Conservation (phyloP, 2,329 filamentous ascomycete species). For the Stachybotrys chlorohalonatus region DNA sequence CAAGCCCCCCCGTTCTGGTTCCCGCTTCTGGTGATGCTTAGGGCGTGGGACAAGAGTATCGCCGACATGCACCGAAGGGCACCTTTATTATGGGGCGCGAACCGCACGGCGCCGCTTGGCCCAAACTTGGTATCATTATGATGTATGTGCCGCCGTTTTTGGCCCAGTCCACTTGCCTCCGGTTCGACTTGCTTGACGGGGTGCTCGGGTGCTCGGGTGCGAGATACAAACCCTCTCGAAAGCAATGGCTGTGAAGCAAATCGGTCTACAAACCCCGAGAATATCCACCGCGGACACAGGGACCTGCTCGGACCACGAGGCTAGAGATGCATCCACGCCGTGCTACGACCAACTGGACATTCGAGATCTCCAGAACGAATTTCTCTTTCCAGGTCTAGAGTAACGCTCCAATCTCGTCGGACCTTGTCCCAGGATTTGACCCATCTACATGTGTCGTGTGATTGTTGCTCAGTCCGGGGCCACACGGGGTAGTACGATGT, state of each 20-base stretch:
- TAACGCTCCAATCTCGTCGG: neutral
- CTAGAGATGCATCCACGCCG: neutral
- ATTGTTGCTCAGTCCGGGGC: neutral
- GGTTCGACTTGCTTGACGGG: neutral
- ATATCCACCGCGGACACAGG: neutral
- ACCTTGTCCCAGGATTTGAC: neutral
- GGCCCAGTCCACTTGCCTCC: neutral
- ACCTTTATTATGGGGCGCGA: neutral
- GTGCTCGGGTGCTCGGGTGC: no score
- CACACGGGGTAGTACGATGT: neutral
- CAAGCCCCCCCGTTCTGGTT: neutral
- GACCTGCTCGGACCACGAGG: neutral
- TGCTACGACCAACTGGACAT: neutral
- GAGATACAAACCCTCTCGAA: no score
- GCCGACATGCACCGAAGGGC: neutral
- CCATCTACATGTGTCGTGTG: neutral
- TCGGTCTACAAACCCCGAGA: neutral
- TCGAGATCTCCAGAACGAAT: neutral
- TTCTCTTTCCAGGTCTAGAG: neutral
- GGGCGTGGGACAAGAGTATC: neutral
- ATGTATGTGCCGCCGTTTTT: neutral
- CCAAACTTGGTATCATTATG: neutral
- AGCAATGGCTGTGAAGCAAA: neutral
- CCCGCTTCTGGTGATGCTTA: neutral
- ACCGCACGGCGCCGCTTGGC: neutral